These are phyloP conservation scores for Cynanchum wilfordii DNA, from an alignment of 257 asterid species.

Conservation along the genomic window DNA sequence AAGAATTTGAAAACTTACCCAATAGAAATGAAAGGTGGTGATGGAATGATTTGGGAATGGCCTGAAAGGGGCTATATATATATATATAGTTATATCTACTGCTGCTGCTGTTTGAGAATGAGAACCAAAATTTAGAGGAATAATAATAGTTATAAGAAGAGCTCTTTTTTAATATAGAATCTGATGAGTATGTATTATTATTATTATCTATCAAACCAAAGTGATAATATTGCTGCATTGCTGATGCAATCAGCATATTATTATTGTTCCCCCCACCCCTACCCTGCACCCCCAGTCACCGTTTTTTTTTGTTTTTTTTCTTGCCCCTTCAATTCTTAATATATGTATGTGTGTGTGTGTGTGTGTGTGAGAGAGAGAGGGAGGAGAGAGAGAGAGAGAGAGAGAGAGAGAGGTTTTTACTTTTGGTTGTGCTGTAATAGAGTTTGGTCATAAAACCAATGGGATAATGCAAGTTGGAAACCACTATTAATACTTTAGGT, in stretches of 20 bases:
- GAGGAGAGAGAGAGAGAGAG: too few species aligned
- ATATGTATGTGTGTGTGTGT: too few species aligned
- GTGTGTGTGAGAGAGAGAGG: too few species aligned
- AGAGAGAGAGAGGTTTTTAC: not conserved
- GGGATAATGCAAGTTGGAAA: conserved; percentile 3
- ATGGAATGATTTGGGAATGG: not conserved
- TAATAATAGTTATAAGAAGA: too few species aligned
- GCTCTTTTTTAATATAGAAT: not conserved
- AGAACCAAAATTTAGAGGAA: not conserved
- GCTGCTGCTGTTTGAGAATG: not conserved
- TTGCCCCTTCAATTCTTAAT: too few species aligned
- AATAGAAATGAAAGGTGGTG: not conserved
- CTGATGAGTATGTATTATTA: not conserved
- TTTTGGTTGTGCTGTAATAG: not conserved
- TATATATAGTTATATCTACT: not conserved
- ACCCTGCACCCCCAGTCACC: too few species aligned
- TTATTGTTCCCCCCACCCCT: not conserved
- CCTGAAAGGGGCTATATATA: not conserved
- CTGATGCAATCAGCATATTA: not conserved
- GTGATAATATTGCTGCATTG: not conserved
- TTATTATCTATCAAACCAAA: not conserved
- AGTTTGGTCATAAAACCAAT: not conserved
- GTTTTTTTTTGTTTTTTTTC: not conserved
- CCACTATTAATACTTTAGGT: not conserved
- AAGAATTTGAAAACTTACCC: not conserved